Evolutionary conservation across 768 basidiomycete genomes (phyloP).

Genomic region (Suillus ampliporus): DNA sequence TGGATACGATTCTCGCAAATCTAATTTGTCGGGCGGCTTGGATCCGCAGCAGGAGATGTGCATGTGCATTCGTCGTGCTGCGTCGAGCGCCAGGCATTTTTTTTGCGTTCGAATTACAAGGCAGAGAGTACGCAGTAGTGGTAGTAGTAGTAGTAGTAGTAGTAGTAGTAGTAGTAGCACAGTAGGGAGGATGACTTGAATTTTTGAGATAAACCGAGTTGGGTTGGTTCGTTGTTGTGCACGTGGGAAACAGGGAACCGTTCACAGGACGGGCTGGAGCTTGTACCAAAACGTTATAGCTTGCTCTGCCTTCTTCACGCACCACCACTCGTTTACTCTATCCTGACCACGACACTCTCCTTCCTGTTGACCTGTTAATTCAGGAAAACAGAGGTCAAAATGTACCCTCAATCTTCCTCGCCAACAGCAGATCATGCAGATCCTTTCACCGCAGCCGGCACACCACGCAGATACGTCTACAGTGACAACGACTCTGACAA

Average conservation of each 20-base stretch:
- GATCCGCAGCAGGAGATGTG: too few relatives aligned
- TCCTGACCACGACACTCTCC: conserved; percentile 23
- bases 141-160: too few relatives aligned
- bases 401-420: conserved; percentile 62
- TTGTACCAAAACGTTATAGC: conserved; percentile 7
- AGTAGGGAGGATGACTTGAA: not conserved
- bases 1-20: not conserved
- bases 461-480: conserved; percentile 52
- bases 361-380: conserved; percentile 18
- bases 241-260: conserved; percentile 32
- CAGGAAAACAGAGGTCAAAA: conserved; percentile 26
- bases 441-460: conserved; percentile 58
- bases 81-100: not conserved
- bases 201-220: conserved; percentile 15
- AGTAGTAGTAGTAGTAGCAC: not conserved
- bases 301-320: conserved; percentile 1
- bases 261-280: conserved; percentile 18
- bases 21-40: not conserved
- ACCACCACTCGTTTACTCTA: conserved; percentile 15
- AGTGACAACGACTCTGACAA: conserved; percentile 82
- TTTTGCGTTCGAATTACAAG: not conserved
- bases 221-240: conserved; percentile 26
- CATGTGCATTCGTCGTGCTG: not conserved
- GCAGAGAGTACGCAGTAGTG: not conserved
- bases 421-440: conserved; percentile 67